A percentile compares a stretch with the other conserved stretches of the same genome.
These are phyloP conservation scores for Alternaria sp. DNA, from an alignment of 2,329 filamentous ascomycete genomes.

Conservation along the genomic window DNA sequence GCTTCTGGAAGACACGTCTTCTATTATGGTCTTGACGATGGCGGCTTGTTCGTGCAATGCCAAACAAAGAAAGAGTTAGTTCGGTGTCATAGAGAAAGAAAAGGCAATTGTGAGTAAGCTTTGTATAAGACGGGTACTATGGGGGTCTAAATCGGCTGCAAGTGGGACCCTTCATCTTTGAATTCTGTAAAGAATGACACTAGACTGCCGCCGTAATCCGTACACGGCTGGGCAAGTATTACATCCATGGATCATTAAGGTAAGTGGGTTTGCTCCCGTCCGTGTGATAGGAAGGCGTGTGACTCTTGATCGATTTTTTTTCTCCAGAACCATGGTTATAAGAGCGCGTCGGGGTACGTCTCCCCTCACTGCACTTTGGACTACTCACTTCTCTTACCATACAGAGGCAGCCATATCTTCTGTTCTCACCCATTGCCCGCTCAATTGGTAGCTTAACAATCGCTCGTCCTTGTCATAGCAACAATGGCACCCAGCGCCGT, in stretches of 20 bases:
- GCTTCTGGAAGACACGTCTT: constrained; percentile 18
- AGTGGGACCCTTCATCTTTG: constrained; percentile 27
- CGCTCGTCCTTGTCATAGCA: not conserved
- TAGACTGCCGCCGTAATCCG: constrained; percentile 23
- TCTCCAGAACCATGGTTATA: constrained; percentile 31
- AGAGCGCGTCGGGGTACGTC: constrained; percentile 18
- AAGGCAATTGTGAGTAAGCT: constrained; percentile 8
- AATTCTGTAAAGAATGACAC: constrained; percentile 21
- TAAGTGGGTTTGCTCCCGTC: constrained; percentile 20
- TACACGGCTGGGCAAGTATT: constrained; percentile 21
- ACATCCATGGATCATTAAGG: constrained; percentile 19
- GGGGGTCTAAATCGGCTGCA: constrained; percentile 16
- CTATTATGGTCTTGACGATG: constrained; percentile 10
- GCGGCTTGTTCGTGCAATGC: constrained; percentile 5
- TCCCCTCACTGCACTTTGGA: constrained; percentile 5
- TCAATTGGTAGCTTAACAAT: constrained; percentile 1
- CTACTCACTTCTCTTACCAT: not conserved
- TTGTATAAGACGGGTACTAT: not conserved
- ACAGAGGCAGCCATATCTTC: constrained; percentile 1
- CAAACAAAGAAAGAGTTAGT: not conserved
- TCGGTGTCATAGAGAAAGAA: constrained; percentile 2
- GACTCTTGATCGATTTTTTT: constrained; percentile 37
- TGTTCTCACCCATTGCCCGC: not conserved
- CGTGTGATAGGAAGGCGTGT: constrained; percentile 40
- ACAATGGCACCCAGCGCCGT: constrained; percentile 46